Conservation (phyloP, 345 rosid species). For the Leavenworthia alabamica region DNA sequence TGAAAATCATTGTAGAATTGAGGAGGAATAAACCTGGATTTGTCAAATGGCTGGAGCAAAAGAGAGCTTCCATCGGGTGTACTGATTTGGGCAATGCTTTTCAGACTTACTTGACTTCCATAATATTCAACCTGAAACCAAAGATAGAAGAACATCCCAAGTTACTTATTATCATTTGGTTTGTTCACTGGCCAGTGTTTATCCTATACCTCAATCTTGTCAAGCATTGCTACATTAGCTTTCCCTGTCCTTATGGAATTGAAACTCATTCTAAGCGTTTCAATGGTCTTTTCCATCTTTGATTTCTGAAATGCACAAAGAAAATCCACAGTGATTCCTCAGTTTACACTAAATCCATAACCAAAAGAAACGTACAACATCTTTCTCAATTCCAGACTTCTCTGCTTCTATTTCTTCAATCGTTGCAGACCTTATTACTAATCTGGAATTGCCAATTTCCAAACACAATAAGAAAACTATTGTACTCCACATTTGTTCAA, state of each 20-base stretch:
- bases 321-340: neutral
- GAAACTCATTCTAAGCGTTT: slow-evolving; percentile 61
- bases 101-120: slow-evolving; percentile 87
- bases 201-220: slow-evolving; percentile 89
- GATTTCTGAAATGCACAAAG: slow-evolving; percentile 41
- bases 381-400: slow-evolving; percentile 67
- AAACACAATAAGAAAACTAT: neutral
- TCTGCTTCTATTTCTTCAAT: slow-evolving; percentile 86
- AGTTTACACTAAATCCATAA: neutral
- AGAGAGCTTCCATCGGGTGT: slow-evolving; percentile 89
- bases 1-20: too few species aligned
- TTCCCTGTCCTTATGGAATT: slow-evolving; percentile 86
- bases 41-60: slow-evolving; percentile 87
- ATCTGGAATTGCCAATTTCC: slow-evolving; percentile 31
- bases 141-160: neutral
- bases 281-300: slow-evolving; percentile 93
- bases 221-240: slow-evolving; percentile 75
- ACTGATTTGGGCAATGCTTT: slow-evolving; percentile 86
- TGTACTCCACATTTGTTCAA: neutral
- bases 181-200: too few species aligned
- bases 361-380: slow-evolving; percentile 52
- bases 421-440: slow-evolving; percentile 67
- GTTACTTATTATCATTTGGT: too few species aligned
- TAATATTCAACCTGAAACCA: slow-evolving; percentile 72
- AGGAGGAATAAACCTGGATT: too few species aligned